Percentiles rank a stretch among this genome's conserved stretches.
Evolutionary conservation across 768 basidiomycete genomes (phyloP).

Genomic region (Sarcodon aspratus): DNA sequence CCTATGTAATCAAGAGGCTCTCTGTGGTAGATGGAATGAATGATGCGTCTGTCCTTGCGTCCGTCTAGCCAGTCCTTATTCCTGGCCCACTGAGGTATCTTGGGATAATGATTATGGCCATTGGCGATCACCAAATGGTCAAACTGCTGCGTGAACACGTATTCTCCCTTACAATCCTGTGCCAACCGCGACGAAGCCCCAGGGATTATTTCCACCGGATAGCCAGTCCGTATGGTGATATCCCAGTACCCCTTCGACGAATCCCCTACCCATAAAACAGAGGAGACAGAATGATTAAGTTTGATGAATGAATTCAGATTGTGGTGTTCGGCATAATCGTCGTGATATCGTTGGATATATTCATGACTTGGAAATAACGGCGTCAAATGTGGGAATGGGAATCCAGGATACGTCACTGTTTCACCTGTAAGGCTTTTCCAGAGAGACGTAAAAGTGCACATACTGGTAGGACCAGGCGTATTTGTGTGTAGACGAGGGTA

Average conservation of each 20-base stretch:
- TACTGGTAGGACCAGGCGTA: slow-evolving; percentile 38
- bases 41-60: slow-evolving; percentile 23
- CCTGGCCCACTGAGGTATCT: slow-evolving; percentile 32
- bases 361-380: slow-evolving; percentile 39
- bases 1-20: slow-evolving; percentile 30
- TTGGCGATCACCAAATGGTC: slow-evolving; percentile 45
- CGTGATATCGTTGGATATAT: slow-evolving; percentile 34
- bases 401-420: slow-evolving; percentile 39
- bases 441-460: neutral
- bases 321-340: slow-evolving; percentile 25
- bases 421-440: neutral
- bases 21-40: slow-evolving; percentile 46
- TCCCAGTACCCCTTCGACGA: slow-evolving; percentile 31
- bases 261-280: slow-evolving; percentile 32
- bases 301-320: slow-evolving; percentile 28
- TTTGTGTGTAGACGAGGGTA: slow-evolving; percentile 46
- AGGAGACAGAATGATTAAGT: slow-evolving; percentile 30
- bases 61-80: slow-evolving; percentile 35
- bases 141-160: slow-evolving; percentile 14
- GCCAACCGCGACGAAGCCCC: slow-evolving; percentile 3
- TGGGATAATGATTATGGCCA: slow-evolving; percentile 46
- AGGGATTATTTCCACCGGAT: slow-evolving; percentile 9
- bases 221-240: slow-evolving; percentile 18
- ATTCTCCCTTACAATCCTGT: neutral
- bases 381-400: slow-evolving; percentile 39